Base-by-base conservation (phyloP, 2,329 filamentous ascomycete species). In the Ascochyta clinopodiicola region DNA sequence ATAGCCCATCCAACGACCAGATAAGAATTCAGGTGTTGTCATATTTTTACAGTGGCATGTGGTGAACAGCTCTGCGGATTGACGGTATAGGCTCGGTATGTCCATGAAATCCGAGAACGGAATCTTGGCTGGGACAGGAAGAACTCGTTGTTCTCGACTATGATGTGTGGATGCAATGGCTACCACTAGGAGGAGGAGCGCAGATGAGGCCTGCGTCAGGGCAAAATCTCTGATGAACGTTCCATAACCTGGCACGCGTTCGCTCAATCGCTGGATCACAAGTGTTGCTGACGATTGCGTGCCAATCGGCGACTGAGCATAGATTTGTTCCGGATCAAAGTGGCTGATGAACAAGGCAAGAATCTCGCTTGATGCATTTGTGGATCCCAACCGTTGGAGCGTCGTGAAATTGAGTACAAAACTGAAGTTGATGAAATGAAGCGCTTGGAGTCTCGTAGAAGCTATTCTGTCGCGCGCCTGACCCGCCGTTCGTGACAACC, bases 1-100 rank as follows among this genome's bases (percentile, higher is more conserved):
- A 15, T 50, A 62, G 1, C 68, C 68, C 6, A 51, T 47, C 68
- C 68, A 69, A 0, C 25, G 27, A 2, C 65, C 65, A 0, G 55
- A 44, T 1, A 70, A 40, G 32, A 68, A 66, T 0, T 48, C 22
- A 2, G 58, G 46, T 3, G 45, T 52, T 4, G 52, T 52, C 68
- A 69, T 69, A 8, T 45, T 47, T 3, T 42, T n/a, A 8, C 60
- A 34, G 44, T 70, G 64, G 13, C 60, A 64, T 10, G 27, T 57
- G 8, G 38, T 42, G 13, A 69, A 69, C 0, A 42, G 25, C 17
- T 47, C 51, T 9, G 48, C 34, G 1, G 34, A 39, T 17, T 38
- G 40, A 8, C 15, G 39, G 13, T 59, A 64, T 1, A 61, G 27
- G 10, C 34, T 44, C 2, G 64, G 66, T 31, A 68, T 50, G 9